Percentiles rank a stretch among this genome's conserved stretches.
Conservation (phyloP, 129 eudicot genomes). For the Lactuca sativa region DNA sequence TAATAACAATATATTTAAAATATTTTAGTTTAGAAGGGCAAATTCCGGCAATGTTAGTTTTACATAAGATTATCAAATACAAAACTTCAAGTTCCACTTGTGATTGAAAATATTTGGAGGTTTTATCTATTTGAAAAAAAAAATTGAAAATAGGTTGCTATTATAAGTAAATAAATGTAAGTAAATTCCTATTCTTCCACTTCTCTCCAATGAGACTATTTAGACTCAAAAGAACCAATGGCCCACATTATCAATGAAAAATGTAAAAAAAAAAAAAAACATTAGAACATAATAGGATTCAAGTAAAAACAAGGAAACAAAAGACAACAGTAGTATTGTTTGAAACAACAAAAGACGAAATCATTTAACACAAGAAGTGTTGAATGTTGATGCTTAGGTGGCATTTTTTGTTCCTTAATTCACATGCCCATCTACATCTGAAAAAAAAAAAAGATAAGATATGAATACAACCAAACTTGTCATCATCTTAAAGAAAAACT, state of each 20-base stretch:
- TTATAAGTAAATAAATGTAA: background rate
- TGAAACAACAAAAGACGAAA: background rate
- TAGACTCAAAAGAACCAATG: background rate
- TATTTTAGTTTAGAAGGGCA: too few relatives aligned
- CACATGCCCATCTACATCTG: conserved; percentile 17
- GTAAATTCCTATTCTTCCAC: too few relatives aligned
- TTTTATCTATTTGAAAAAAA: too few relatives aligned
- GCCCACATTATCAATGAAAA: background rate
- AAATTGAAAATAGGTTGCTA: too few relatives aligned
- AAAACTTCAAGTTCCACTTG: too few relatives aligned
- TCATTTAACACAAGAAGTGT: background rate
- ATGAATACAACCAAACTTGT: conserved; percentile 1
- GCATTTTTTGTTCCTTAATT: conserved; percentile 6
- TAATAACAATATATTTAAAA: too few relatives aligned
- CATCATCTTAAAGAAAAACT: background rate
- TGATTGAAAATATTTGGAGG: too few relatives aligned
- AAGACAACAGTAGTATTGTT: background rate
- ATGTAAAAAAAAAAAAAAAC: too few relatives aligned
- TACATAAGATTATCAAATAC: too few relatives aligned
- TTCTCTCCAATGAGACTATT: too few relatives aligned
- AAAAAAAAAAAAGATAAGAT: background rate
- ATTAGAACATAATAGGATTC: background rate
- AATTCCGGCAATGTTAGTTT: too few relatives aligned
- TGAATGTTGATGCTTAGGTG: background rate
- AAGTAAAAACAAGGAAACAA: background rate